These are phyloP conservation scores for Croton laevigatus DNA, from an alignment of 441 rosid species.

Conservation along the genomic window DNA sequence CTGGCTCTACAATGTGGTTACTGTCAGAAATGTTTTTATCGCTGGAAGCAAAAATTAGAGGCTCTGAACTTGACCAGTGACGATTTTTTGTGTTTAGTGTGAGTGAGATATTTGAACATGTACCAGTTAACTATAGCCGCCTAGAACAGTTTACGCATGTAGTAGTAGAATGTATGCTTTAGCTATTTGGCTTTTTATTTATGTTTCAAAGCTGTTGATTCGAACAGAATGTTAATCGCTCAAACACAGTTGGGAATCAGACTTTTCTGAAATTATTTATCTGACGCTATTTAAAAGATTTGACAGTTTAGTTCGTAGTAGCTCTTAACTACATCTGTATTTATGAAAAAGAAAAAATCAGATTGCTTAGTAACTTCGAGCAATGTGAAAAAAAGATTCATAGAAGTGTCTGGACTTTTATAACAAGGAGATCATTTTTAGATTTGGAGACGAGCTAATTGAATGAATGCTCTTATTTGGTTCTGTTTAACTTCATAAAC, in stretches of 20 bases:
- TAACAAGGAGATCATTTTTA: too few species aligned
- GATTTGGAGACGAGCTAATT: too few species aligned
- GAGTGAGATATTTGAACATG: slow-evolving; percentile 5
- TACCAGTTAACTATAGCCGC: slow-evolving; percentile 16
- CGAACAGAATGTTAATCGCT: too few species aligned
- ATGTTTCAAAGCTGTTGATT: neutral
- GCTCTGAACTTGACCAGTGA: neutral
- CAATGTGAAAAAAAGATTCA: too few species aligned
- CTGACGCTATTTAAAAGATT: neutral
- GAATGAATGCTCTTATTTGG: too few species aligned
- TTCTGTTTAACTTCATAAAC: too few species aligned
- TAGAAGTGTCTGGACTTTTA: too few species aligned
- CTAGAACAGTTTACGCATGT: slow-evolving; percentile 6
- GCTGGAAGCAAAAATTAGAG: neutral
- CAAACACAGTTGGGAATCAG: neutral
- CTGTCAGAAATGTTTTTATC: slow-evolving; percentile 26
- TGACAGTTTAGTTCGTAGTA: neutral
- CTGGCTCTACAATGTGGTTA: slow-evolving; percentile 20
- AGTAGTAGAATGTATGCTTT: neutral
- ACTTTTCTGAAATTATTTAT: neutral
- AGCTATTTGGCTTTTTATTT: neutral
- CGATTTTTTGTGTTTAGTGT: slow-evolving; percentile 2
- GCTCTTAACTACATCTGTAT: too few species aligned
- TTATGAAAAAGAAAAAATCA: too few species aligned
- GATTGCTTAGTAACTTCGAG: too few species aligned